These are phyloP conservation scores for Podospora tetraspora DNA, from an alignment of 495 filamentous ascomycete genomes.

Conservation along the genomic window DNA sequence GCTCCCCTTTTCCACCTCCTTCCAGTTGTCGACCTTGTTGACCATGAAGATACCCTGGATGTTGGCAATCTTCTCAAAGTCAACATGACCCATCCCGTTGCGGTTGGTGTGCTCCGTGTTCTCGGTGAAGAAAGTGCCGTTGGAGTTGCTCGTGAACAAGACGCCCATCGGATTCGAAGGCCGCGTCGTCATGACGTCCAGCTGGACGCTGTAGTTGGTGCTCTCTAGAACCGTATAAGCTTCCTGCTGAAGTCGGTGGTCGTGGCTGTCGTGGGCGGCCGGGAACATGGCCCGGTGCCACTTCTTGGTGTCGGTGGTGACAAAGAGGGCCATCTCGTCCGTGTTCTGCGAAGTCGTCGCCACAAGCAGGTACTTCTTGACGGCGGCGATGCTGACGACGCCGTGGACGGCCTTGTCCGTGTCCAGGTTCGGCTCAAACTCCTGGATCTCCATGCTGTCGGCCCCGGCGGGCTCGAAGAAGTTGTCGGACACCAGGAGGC, in stretches of 20 bases:
- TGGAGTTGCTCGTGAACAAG: conserved; percentile 89
- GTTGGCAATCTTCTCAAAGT: conserved; percentile 85
- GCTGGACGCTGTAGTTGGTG: conserved; percentile 93
- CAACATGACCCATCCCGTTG: conserved; percentile 62
- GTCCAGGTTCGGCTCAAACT: conserved; percentile 70
- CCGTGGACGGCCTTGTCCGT: conserved; percentile 65
- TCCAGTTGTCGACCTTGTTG: conserved; percentile 81
- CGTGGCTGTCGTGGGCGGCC: conserved; percentile 32
- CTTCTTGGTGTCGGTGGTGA: conserved; percentile 68
- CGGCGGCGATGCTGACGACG: conserved; percentile 67
- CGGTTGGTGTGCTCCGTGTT: conserved; percentile 91
- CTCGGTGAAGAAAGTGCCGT: conserved; percentile 88
- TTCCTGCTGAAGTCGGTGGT: conserved; percentile 73
- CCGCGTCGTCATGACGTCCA: conserved; percentile 75
- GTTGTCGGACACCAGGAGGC: conserved; percentile 71
- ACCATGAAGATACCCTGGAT: conserved; percentile 90
- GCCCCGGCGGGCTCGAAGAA: conserved; percentile 56
- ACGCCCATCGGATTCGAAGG: conserved; percentile 68
- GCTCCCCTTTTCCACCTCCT: conserved; percentile 57
- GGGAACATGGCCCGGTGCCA: conserved; percentile 94
- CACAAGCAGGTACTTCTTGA: conserved; percentile 80
- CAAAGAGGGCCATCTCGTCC: conserved; percentile 80
- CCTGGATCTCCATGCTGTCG: conserved; percentile 42
- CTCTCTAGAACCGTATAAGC: conserved; percentile 92
- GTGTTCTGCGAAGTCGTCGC: conserved; percentile 74